These are phyloP conservation scores for Eimeria maxima DNA, from an alignment of 169 alveolate genomes.

Conservation along the genomic window DNA sequence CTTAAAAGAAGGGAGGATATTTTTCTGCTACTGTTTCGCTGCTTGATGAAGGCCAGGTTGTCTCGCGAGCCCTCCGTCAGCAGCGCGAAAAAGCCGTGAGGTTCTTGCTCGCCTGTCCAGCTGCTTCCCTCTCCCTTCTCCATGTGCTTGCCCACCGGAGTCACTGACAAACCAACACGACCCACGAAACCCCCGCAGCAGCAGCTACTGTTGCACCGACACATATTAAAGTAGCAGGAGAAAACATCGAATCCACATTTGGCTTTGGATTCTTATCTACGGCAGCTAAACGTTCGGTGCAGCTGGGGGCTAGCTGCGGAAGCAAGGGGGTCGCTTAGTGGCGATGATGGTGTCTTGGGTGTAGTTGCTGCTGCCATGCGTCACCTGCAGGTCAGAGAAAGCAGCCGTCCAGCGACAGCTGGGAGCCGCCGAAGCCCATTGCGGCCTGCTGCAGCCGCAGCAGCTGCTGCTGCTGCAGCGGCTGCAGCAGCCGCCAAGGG, in stretches of 20 bases:
- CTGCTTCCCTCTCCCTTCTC: neutral
- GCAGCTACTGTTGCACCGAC: neutral
- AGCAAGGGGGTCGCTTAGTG: neutral
- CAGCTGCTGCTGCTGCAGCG: neutral
- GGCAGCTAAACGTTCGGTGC: neutral
- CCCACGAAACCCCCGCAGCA: neutral
- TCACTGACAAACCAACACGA: neutral
- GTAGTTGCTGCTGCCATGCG: neutral
- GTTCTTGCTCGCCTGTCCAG: neutral
- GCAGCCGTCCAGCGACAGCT: constrained; percentile 28
- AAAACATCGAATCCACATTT: neutral
- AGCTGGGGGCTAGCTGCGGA: neutral
- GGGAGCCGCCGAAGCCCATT: constrained; percentile 2
- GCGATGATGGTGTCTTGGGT: neutral
- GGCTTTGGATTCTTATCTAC: neutral
- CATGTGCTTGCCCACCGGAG: too few relatives aligned
- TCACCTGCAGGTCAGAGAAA: constrained; percentile 34
- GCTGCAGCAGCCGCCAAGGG: neutral
- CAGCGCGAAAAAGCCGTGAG: constrained; percentile 49
- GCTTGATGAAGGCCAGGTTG: constrained; percentile 52
- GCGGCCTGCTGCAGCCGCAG: neutral
- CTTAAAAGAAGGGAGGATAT: neutral
- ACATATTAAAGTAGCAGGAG: neutral
- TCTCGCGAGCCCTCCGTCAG: constrained; percentile 54
- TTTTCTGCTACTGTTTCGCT: neutral